Base-by-base conservation (phyloP, 192 early-diverging fungal genomes). In the Ambispora gerdemannii region DNA sequence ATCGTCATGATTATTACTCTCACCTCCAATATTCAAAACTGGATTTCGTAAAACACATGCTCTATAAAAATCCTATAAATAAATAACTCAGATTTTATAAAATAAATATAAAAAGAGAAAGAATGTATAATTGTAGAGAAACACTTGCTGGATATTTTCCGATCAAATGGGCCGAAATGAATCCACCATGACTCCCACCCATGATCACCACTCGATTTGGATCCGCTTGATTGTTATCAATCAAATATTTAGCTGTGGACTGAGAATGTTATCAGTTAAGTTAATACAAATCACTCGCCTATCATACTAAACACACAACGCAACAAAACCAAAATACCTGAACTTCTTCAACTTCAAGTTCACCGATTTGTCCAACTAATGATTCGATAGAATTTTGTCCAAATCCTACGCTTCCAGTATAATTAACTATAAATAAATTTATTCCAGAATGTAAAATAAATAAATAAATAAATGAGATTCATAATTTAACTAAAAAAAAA, bases 171-270 rank as follows among this genome's bases (percentile, higher is more conserved):
- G 81, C 83, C 2, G 84, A 79, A 34, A 87, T 86, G 63, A 89
- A 88, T 6, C 89, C 89, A 27, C 89, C 87, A 65, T 92, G 91
- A 22, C 84, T 87, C 13, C 91, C 92, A 34, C 92, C 92, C n/a
- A 84, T 74, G 27, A 88, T 72, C 22, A 81, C 81, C 22, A 85
- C 84, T 27, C 77, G 75, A 27, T 80, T 56, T 4, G 74, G 32
- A 49, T 90, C 88, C 19, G 83, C 81, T 2, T 73, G 33, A 22
- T 73, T 70, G n/a, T 66, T 58, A 25, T 77, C 67, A 27, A 74
- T 67, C 56, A 87, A 77, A 67, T 78, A 67, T 50, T 77, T 73
- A 2, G 67, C 33, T 2, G 59, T 28, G 22, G 38, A 3, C 69
- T 70, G n/a, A 10, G n/a, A n/a, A n/a, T n/a, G n/a, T n/a, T n/a